Conservation (phyloP, 331 rosid genomes). For the Quercus phellos region DNA sequence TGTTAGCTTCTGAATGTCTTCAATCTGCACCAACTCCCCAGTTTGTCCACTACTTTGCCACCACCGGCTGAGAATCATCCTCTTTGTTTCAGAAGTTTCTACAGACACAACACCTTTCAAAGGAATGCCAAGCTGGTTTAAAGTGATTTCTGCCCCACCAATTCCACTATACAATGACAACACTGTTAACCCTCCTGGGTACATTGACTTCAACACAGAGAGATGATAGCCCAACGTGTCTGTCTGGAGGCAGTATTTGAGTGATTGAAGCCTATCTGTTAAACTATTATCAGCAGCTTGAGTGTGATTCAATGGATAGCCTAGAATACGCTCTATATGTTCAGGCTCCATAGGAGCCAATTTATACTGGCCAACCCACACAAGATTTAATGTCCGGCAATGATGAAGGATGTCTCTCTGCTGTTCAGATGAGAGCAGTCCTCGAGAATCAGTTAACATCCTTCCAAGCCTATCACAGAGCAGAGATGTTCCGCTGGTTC, state of each 20-base stretch:
- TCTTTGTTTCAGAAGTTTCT: conserved; percentile 57
- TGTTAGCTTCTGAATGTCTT: conserved; percentile 62
- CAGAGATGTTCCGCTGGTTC: conserved; percentile 49
- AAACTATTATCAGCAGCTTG: conserved; percentile 32
- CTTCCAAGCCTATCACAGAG: conserved; percentile 64
- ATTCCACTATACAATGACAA: conserved; percentile 75
- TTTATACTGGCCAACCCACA: conserved; percentile 66
- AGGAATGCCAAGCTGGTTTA: conserved; percentile 66
- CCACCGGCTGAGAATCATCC: conserved; percentile 76
- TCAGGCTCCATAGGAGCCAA: conserved; percentile 62
- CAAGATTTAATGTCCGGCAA: conserved; percentile 58
- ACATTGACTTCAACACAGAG: conserved; percentile 64
- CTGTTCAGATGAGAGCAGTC: conserved; percentile 49
- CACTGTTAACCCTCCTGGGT: conserved; percentile 61
- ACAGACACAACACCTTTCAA: conserved; percentile 69
- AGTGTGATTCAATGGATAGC: conserved; percentile 77
- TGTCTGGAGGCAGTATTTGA: conserved; percentile 72
- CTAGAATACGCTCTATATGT: conserved; percentile 61
- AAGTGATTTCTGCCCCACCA: conserved; percentile 80
- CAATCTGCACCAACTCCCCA: conserved; percentile 69
- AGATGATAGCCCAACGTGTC: conserved; percentile 76
- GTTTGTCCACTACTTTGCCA: conserved; percentile 61
- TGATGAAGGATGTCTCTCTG: conserved; percentile 64
- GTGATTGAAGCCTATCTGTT: conserved; percentile 53
- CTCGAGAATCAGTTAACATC: conserved; percentile 42